Conservation (phyloP, 75 land plant species). For the Picea sitchensis region DNA sequence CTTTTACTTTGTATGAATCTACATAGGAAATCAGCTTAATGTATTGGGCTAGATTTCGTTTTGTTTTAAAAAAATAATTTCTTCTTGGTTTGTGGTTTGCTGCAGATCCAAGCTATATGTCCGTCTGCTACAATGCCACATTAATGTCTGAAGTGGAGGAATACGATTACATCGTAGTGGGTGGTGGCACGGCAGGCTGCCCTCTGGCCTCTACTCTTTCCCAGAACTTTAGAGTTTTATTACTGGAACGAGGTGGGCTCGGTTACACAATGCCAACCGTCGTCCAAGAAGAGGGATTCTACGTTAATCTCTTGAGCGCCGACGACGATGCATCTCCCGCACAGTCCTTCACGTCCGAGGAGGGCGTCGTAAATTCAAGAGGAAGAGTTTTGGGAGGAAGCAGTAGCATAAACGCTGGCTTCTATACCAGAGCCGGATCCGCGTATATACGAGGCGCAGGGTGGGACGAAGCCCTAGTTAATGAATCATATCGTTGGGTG, state of each 20-base stretch:
- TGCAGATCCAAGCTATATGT: no score
- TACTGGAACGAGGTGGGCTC: slow-evolving; percentile 73
- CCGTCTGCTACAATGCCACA: no score
- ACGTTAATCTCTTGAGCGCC: slow-evolving; percentile 23
- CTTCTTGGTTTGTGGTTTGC: no score
- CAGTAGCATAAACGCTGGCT: slow-evolving; percentile 80
- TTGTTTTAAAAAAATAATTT: no score
- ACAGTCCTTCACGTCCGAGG: slow-evolving; percentile 70
- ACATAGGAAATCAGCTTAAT: no score
- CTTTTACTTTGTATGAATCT: no score
- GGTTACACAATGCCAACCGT: slow-evolving; percentile 38
- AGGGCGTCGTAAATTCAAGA: slow-evolving; percentile 73
- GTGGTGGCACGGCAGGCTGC: slow-evolving; percentile 42
- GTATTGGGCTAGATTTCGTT: no score
- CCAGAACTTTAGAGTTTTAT: slow-evolving; percentile 37
- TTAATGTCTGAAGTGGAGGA: background rate
- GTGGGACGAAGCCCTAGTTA: slow-evolving; percentile 63
- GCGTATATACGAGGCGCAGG: slow-evolving; percentile 35
- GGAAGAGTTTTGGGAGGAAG: slow-evolving; percentile 92
- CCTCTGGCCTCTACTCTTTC: slow-evolving; percentile 38
- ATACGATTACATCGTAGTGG: slow-evolving; percentile 39
- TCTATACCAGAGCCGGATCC: slow-evolving; percentile 66
- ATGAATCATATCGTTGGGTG: slow-evolving; percentile 82
- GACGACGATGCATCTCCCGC: slow-evolving; percentile 49
- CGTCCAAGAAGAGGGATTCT: slow-evolving; percentile 53